These are phyloP conservation scores for Globisporangium megalacanthum DNA, from an alignment of 352 stramenopile genomes.

Conservation along the genomic window DNA sequence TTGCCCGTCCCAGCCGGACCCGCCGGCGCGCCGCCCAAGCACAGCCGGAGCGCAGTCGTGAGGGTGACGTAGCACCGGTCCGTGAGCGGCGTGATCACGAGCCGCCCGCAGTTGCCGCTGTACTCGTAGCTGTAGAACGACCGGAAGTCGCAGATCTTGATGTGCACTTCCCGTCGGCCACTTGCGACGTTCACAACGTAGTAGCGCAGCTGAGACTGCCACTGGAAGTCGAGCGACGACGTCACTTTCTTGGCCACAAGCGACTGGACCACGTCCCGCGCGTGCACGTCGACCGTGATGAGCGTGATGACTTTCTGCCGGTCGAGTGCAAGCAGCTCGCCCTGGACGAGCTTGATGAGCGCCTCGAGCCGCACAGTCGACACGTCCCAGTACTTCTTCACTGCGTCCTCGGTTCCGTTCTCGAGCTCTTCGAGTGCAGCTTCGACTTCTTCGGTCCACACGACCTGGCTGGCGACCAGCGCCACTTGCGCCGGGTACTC, in stretches of 20 bases:
- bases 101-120: conserved; percentile 90
- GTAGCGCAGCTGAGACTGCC: conserved; percentile 95
- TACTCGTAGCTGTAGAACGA: conserved; percentile 96
- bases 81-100: conserved; percentile 94
- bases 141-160: conserved; percentile 89
- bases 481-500: conserved; percentile 82
- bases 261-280: conserved; percentile 91
- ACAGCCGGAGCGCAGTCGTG: conserved; percentile 74
- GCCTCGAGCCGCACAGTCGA: conserved; percentile 89
- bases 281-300: conserved; percentile 97
- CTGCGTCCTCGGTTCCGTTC: conserved; percentile 91
- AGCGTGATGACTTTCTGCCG: conserved; percentile 96
- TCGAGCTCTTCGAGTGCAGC: conserved; percentile 92
- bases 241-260: conserved; percentile 92
- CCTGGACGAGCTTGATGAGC: conserved; percentile 93
- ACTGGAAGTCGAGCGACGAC: conserved; percentile 90
- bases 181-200: conserved; percentile 67
- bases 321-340: conserved; percentile 49
- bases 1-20: conserved; percentile 83
- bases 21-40: conserved; percentile 69
- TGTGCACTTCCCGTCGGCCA: conserved; percentile 69
- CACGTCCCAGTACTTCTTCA: conserved; percentile 93
- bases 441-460: conserved; percentile 92
- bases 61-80: conserved; percentile 91
- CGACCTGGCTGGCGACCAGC: conserved; percentile 89